These are phyloP conservation scores for Posidonia australis DNA, from an alignment of 106 monocot genomes.

Conservation along the genomic window DNA sequence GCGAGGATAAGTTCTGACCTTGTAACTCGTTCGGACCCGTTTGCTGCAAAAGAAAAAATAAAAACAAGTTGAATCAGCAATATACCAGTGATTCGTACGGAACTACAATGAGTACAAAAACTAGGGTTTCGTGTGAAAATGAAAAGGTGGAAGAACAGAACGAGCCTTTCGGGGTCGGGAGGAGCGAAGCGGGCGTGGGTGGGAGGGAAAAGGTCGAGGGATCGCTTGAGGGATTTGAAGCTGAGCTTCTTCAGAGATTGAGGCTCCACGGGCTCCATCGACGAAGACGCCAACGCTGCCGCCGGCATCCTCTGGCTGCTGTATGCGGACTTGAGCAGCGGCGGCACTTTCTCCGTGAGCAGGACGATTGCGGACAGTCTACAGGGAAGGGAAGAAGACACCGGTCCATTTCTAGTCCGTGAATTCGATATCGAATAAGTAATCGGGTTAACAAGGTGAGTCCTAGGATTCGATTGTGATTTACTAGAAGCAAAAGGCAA, in stretches of 20 bases:
- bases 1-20: slow-evolving; percentile 28
- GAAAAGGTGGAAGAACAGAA: not conserved
- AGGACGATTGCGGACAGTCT: too few relatives aligned
- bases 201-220: slow-evolving; percentile 86
- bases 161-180: slow-evolving; percentile 65
- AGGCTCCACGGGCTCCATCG: slow-evolving; percentile 78
- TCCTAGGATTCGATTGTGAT: too few relatives aligned
- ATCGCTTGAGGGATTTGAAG: slow-evolving; percentile 86
- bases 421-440: too few relatives aligned
- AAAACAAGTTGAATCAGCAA: not conserved
- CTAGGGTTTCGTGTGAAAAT: slow-evolving; percentile 13
- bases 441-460: too few relatives aligned
- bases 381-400: too few relatives aligned
- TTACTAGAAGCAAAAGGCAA: too few relatives aligned
- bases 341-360: too few relatives aligned
- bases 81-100: too few relatives aligned
- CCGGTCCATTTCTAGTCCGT: too few relatives aligned
- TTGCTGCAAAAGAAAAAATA: slow-evolving; percentile 36
- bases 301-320: slow-evolving; percentile 13
- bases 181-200: slow-evolving; percentile 37
- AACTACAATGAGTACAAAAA: not conserved
- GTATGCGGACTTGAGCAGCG: too few relatives aligned
- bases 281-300: slow-evolving; percentile 3
- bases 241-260: slow-evolving; percentile 96
- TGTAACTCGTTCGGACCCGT: slow-evolving; percentile 64